Base-by-base conservation (phyloP, 257 asterid genomes). In the Euphrasia confusa region DNA sequence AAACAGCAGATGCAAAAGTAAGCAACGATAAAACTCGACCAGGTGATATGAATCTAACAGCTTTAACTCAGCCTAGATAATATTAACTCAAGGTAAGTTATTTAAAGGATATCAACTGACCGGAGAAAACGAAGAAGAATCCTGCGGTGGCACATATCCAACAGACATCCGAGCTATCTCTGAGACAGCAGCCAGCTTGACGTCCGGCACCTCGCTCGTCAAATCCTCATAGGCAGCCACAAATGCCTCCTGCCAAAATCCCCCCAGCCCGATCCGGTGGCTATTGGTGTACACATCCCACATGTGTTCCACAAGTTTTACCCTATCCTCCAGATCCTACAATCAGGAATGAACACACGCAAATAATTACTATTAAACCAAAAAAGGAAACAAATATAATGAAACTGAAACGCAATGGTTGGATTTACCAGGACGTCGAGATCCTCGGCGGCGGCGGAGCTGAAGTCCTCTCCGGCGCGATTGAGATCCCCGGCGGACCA, bases 311-410 rank as follows among this genome's bases (percentile, higher is more conserved):
- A 83, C 96, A 79, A 83, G 44, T 68, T 80, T 81, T 81, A 81
- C 95, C 75, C 96, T 83, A 77, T 88, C 96, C 80, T 88, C 96
- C 81, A 88, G 72, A 80, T 81, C 89, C 96, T 88, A 64, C 4
- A 28, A 65, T 47, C 42, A 39, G 8, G 10, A 14, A 56, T 21
- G 24, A 21, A 21, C 24, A 21, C 24, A 39, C 45, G 13, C 54
- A 53, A 17, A 60, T 44, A 0, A 40, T 58, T 18, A 28, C 2
- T 7, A 69, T 58, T n/a, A 9, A 68, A 39, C 39, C 27, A 52
- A 17, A 52, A 4, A 2, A 2, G 13, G 10, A 10, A 42, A 7
- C 7, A 10, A 39, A 39, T 21, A 21, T 21, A 21, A 18, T 1
- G 33, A 58, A 5, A 54, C 15, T 47, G 12, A 27, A 18, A 30